Evolutionary conservation across 192 early-diverging fungal species (phyloP).

Genomic region (Phlyctochytrium arcticum): DNA sequence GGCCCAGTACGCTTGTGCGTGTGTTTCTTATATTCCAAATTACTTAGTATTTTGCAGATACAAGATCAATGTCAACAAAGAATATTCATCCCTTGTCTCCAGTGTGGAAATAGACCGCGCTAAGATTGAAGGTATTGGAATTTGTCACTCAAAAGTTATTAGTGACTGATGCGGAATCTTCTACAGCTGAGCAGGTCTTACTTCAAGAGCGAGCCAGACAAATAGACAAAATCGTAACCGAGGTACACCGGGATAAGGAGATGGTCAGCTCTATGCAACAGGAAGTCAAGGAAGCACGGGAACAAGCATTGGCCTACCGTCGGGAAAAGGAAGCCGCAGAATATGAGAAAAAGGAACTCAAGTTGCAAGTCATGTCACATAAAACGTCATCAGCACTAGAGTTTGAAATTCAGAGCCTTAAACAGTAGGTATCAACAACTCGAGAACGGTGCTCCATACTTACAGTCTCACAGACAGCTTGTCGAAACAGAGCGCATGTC

Average conservation of each 20-base stretch:
- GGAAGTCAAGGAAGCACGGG: slow-evolving; percentile 16
- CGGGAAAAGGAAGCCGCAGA: slow-evolving; percentile 34
- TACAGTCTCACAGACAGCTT: slow-evolving; percentile 29
- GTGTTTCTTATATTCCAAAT: neutral
- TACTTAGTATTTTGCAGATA: slow-evolving; percentile 19
- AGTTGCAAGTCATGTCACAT: slow-evolving; percentile 19
- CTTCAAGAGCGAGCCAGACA: slow-evolving; percentile 26
- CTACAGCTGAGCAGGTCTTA: slow-evolving; percentile 26
- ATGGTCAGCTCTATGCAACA: slow-evolving; percentile 20
- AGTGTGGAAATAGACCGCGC: slow-evolving; percentile 38
- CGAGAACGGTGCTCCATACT: slow-evolving; percentile 11
- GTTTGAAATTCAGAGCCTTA: slow-evolving; percentile 50
- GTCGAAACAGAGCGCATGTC: slow-evolving; percentile 41
- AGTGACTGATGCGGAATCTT: neutral
- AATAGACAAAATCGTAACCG: slow-evolving; percentile 9
- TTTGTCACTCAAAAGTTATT: neutral
- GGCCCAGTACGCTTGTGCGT: too few relatives aligned
- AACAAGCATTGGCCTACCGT: neutral
- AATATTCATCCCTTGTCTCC: slow-evolving; percentile 28
- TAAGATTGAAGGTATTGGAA: slow-evolving; percentile 23
- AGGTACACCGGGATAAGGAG: slow-evolving; percentile 7
- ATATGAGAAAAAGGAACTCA: slow-evolving; percentile 24
- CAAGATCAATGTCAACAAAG: slow-evolving; percentile 41
- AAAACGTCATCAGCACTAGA: slow-evolving; percentile 36
- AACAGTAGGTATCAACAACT: slow-evolving; percentile 24